Evolutionary conservation across 192 early-diverging fungal species (phyloP).

Genomic region (Chytriomyces sp.): DNA sequence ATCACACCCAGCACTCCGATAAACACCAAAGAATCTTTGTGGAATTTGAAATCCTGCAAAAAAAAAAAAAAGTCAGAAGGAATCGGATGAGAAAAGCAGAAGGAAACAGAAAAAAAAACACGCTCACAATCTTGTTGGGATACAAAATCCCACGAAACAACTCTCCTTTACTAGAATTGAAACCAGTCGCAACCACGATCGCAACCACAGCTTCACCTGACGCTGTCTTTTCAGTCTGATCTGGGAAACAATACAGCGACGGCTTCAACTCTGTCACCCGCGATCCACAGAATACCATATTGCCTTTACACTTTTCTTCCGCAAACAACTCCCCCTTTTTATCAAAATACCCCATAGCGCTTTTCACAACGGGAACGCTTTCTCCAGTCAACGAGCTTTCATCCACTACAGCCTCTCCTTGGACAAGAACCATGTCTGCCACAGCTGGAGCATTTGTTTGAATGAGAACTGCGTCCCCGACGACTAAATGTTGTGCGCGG

Average conservation of each 20-base stretch:
- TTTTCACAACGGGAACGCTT: constrained; percentile 47
- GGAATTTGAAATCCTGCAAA: constrained; percentile 54
- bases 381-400: constrained; percentile 53
- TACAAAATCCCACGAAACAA: constrained; percentile 54
- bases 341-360: constrained; percentile 14
- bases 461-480: constrained; percentile 53
- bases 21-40: constrained; percentile 51
- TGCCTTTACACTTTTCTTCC: constrained; percentile 29
- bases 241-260: constrained; percentile 20
- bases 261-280: constrained; percentile 36
- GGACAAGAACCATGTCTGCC: constrained; percentile 51
- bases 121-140: constrained; percentile 39
- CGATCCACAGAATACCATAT: constrained; percentile 50
- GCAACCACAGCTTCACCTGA: constrained; percentile 27
- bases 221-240: constrained; percentile 12
- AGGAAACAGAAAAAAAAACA: constrained; percentile 4
- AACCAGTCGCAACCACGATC: constrained; percentile 52
- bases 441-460: constrained; percentile 12
- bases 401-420: constrained; percentile 46
- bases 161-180: constrained; percentile 52
- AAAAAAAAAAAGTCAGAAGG: background rate
- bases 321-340: background rate
- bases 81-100: too few relatives aligned
- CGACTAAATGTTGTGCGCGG: constrained; percentile 39
- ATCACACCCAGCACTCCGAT: constrained; percentile 42